Evolutionary conservation across 148 eudicot species (phyloP).

Genomic region (Silene conica): DNA sequence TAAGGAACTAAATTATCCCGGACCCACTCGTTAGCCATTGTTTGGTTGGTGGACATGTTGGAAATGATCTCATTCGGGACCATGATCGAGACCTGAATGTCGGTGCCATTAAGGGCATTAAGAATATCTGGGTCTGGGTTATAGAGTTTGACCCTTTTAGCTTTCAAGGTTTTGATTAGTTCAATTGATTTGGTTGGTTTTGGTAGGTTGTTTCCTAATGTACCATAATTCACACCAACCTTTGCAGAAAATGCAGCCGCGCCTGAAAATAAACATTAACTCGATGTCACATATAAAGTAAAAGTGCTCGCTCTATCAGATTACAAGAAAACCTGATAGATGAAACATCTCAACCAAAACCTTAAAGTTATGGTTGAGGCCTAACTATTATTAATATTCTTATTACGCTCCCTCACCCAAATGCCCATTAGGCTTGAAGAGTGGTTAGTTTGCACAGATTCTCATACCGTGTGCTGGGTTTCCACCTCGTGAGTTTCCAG

Average conservation of each 20-base stretch:
- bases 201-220: slow-evolving; percentile 76
- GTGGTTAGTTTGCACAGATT: no score
- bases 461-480: no score
- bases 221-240: slow-evolving; percentile 61
- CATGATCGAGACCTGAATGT: slow-evolving; percentile 67
- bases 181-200: slow-evolving; percentile 46
- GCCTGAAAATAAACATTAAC: slow-evolving; percentile 32
- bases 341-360: no score
- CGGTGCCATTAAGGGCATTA: slow-evolving; percentile 47
- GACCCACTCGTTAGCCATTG: slow-evolving; percentile 72
- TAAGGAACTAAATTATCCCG: slow-evolving; percentile 50
- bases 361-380: no score
- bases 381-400: no score
- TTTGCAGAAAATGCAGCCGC: slow-evolving; percentile 38
- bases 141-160: slow-evolving; percentile 69
- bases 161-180: slow-evolving; percentile 57
- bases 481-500: no score
- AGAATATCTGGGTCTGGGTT: slow-evolving; percentile 60
- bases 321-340: no score
- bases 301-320: background rate
- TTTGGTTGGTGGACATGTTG: slow-evolving; percentile 61
- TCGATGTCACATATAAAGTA: background rate
- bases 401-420: no score
- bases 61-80: slow-evolving; percentile 71
- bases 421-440: no score